Evolutionary conservation across 352 stramenopile species (phyloP), one percentile per base, ranked within the genome.

Genomic region (Globisporangium cystogenes): DNA sequence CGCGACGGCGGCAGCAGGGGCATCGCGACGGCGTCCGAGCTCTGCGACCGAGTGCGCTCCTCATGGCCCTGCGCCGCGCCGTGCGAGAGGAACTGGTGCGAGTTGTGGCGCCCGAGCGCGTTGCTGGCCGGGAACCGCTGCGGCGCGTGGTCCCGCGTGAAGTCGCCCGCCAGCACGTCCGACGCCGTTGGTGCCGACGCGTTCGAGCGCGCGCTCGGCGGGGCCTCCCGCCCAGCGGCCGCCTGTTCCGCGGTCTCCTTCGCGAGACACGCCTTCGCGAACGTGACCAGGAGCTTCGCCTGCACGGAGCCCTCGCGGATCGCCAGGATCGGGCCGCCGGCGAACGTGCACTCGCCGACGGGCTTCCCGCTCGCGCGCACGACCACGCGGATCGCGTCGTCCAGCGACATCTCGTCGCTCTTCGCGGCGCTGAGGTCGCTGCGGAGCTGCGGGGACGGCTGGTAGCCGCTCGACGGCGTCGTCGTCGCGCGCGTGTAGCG

Each of bases 251-350:
- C 11, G 18, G 59, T 63, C 21, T 87, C 70, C 57, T 81, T 87
- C 20, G 78, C 81, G 23, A 92, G 52, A 55, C 81, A 92, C 12
- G 81, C 76, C 55, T 86, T 86, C 1, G 81, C 81, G 54, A 87
- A 92, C 44, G 84, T 84, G 37, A 72, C 60, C 59, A 92, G 64
- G 4, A 92, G 56, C 43, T 81, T 78, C 12, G 78, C 75, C 51
- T 92, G 78, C 7, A 87, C 66, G 3, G 76, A 77, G 42, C 76
- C 81, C 59, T 88, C 74, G 24, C 72, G 67, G 45, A 92, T 92
- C 31, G 75, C 45, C 6, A 74, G 55, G 12, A 92, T 55, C 3
- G 70, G 72, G 8, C 75, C 55, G 7, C 81, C 81, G 29, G 68
- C 81, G 60, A 92, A 92, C 57, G 85, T 58, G 40, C 75, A 89